phyloP scores from a whole-genome alignment of 768 basidiomycete species.

The Phaffia tasmanica region DNA sequence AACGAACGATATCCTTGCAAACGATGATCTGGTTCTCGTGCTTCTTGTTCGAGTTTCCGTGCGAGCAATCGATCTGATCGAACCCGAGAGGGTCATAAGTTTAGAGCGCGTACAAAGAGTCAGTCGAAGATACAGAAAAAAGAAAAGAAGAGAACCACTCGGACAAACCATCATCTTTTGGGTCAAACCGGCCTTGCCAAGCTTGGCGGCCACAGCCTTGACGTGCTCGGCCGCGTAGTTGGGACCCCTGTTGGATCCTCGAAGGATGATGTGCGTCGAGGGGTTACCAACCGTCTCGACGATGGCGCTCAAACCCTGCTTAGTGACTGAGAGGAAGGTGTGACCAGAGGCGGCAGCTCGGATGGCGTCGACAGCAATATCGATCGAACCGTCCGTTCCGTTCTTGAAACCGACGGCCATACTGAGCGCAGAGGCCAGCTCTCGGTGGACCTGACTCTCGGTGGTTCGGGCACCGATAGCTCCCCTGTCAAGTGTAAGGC shows the following conservation, averaged over 20 bases:
- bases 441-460: slow-evolving; percentile 81
- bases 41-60: slow-evolving; percentile 89
- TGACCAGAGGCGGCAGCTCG: slow-evolving; percentile 81
- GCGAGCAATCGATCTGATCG: slow-evolving; percentile 81
- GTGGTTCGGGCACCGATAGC: slow-evolving; percentile 88
- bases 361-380: slow-evolving; percentile 88
- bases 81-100: slow-evolving; percentile 6
- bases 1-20: slow-evolving; percentile 72
- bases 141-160: background rate
- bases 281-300: slow-evolving; percentile 66
- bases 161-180: slow-evolving; percentile 72
- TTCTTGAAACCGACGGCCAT: slow-evolving; percentile 99
- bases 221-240: slow-evolving; percentile 77
- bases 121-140: slow-evolving; percentile 20
- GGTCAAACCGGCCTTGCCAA: slow-evolving; percentile 64
- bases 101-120: background rate
- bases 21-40: slow-evolving; percentile 79
- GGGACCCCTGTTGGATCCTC: slow-evolving; percentile 79
- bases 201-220: slow-evolving; percentile 57
- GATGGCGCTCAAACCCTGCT: slow-evolving; percentile 61
- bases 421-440: slow-evolving; percentile 60
- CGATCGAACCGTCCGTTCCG: slow-evolving; percentile 83
- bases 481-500: slow-evolving; percentile 43
- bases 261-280: slow-evolving; percentile 63
- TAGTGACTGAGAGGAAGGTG: slow-evolving; percentile 92